phyloP scores from a whole-genome alignment of 805 yeast genomes.

The Starmera quercuum region DNA sequence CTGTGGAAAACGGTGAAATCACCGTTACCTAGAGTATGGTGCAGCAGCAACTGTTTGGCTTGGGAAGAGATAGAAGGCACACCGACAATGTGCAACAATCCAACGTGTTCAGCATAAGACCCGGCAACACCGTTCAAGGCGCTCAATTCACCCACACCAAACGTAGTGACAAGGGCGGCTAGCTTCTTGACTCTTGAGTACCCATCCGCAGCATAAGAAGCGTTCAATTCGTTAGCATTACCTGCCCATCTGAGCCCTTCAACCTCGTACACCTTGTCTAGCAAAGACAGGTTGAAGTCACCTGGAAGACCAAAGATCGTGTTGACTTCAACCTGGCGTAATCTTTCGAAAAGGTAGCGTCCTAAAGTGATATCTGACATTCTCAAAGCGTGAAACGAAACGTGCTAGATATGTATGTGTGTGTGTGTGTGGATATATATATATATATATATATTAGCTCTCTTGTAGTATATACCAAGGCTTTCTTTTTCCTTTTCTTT shows the following conservation, averaged over 20 bases:
- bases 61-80: conserved; percentile 74
- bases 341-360: conserved; percentile 69
- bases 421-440: not conserved
- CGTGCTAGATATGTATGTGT: too few species aligned
- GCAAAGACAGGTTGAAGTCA: conserved; percentile 66
- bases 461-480: not conserved
- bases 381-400: too few species aligned
- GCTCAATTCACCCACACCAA: conserved; percentile 85
- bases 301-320: conserved; percentile 80
- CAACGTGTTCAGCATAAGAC: conserved; percentile 84
- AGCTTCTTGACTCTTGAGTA: conserved; percentile 76
- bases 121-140: conserved; percentile 87
- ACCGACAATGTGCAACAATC: conserved; percentile 78
- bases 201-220: conserved; percentile 86
- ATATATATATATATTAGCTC: not conserved
- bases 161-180: conserved; percentile 71
- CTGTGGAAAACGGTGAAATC: conserved; percentile 71
- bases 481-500: too few species aligned
- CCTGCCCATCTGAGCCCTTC: conserved; percentile 84
- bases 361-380: conserved; percentile 57
- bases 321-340: conserved; percentile 61
- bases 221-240: conserved; percentile 84
- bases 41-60: conserved; percentile 63
- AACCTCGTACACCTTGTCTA: conserved; percentile 69
- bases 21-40: conserved; percentile 81